phyloP scores from a whole-genome alignment of 495 filamentous ascomycete genomes.

The Beverwykella pulmonaria region DNA sequence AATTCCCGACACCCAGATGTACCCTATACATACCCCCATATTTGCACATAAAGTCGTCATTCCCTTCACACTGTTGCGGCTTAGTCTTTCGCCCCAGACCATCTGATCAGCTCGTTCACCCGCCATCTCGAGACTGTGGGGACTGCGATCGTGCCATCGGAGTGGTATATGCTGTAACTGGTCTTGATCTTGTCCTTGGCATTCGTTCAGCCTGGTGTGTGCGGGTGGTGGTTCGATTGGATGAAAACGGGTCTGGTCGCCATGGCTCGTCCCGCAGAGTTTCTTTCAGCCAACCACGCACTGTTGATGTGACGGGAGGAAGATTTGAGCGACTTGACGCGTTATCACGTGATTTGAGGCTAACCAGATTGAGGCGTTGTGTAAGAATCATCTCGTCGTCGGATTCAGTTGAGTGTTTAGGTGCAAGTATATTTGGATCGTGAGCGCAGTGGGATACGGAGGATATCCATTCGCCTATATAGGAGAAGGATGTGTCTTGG shows the following conservation, averaged over 20 bases:
- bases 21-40: no score
- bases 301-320: not conserved
- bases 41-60: no score
- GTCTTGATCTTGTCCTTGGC: not conserved
- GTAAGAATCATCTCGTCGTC: not conserved
- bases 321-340: constrained; percentile 1
- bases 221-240: not conserved
- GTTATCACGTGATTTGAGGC: constrained; percentile 7
- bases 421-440: not conserved
- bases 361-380: not conserved
- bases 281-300: not conserved
- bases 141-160: not conserved
- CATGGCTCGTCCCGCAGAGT: constrained; percentile 8
- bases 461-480: constrained; percentile 6
- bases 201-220: not conserved
- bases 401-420: not conserved
- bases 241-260: constrained; percentile 1
- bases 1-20: no score
- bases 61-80: no score
- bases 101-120: not conserved
- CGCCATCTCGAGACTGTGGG: constrained; percentile 2
- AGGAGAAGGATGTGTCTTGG: not conserved
- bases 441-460: not conserved
- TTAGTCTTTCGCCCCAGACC: no score
- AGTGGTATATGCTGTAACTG: not conserved